Conservation (phyloP, 495 filamentous ascomycete species). For the Patellaria atrata region DNA sequence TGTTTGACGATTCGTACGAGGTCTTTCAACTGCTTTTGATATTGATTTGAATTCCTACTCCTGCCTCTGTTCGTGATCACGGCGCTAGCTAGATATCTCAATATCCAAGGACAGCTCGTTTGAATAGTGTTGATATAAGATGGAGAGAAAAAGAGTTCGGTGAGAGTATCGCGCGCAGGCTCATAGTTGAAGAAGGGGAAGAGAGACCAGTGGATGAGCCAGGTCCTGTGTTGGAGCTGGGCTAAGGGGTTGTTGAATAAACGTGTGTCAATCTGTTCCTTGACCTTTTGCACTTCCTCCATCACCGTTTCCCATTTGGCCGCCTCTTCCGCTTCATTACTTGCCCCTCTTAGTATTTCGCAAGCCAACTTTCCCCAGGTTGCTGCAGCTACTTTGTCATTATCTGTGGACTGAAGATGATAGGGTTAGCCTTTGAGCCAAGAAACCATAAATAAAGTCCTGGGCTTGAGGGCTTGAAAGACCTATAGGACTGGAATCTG, state of each 20-base stretch:
- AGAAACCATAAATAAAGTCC: background rate
- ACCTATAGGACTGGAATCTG: background rate
- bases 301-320: constrained; percentile 91
- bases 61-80: constrained; percentile 90
- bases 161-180: constrained; percentile 71
- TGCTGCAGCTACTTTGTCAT: constrained; percentile 85
- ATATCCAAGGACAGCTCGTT: constrained; percentile 90
- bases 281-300: constrained; percentile 87
- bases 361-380: constrained; percentile 94
- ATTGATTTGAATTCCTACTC: constrained; percentile 63
- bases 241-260: constrained; percentile 91
- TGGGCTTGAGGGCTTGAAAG: background rate
- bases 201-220: constrained; percentile 95
- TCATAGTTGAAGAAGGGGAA: constrained; percentile 99
- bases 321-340: no score
- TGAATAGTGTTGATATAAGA: constrained; percentile 98
- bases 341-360: constrained; percentile 87
- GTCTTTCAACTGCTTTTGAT: constrained; percentile 98
- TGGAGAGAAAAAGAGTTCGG: constrained; percentile 92
- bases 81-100: constrained; percentile 85
- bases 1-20: constrained; percentile 86
- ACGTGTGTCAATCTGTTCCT: constrained; percentile 76
- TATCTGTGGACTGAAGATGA: constrained; percentile 58
- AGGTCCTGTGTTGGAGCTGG: constrained; percentile 86
- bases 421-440: constrained; percentile 5